phyloP scores from a whole-genome alignment of 805 yeast species.

The Teunomyces panamensis region DNA sequence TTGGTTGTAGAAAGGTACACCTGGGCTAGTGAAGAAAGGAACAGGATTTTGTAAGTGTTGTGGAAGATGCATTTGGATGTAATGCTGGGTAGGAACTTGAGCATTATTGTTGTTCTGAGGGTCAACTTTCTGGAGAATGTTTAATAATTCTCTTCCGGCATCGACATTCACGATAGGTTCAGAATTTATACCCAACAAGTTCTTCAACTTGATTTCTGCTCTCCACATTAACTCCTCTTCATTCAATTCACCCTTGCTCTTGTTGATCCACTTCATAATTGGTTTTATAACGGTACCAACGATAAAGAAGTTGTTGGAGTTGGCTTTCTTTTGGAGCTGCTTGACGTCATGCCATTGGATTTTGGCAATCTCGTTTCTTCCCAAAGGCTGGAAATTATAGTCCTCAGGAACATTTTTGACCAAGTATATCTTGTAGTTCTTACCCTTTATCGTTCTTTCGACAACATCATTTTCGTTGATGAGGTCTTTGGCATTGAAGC shows the following conservation, averaged over 20 bases:
- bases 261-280: slow-evolving; percentile 52
- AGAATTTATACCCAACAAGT: slow-evolving; percentile 55
- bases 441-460: slow-evolving; percentile 79
- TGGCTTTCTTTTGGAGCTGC: slow-evolving; percentile 35
- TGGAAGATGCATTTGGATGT: slow-evolving; percentile 29
- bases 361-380: slow-evolving; percentile 81
- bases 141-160: slow-evolving; percentile 75
- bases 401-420: slow-evolving; percentile 76
- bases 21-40: slow-evolving; percentile 16
- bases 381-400: slow-evolving; percentile 72
- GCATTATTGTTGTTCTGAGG: slow-evolving; percentile 5
- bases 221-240: slow-evolving; percentile 59
- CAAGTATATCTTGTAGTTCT: slow-evolving; percentile 80
- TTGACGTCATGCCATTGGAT: slow-evolving; percentile 76
- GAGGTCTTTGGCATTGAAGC: slow-evolving; percentile 72
- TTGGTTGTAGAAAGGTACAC: slow-evolving; percentile 6
- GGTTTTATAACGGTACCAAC: slow-evolving; percentile 51
- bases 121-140: slow-evolving; percentile 48
- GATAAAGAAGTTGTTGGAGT: slow-evolving; percentile 40
- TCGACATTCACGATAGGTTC: slow-evolving; percentile 36
- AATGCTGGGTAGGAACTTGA: slow-evolving; percentile 6
- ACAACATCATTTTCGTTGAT: slow-evolving; percentile 69
- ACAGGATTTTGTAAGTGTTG: slow-evolving; percentile 28
- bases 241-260: slow-evolving; percentile 44
- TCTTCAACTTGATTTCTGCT: slow-evolving; percentile 66